Evolutionary conservation across 1,284 basidiomycete species (phyloP).

Genomic region (Ustilago sp.): DNA sequence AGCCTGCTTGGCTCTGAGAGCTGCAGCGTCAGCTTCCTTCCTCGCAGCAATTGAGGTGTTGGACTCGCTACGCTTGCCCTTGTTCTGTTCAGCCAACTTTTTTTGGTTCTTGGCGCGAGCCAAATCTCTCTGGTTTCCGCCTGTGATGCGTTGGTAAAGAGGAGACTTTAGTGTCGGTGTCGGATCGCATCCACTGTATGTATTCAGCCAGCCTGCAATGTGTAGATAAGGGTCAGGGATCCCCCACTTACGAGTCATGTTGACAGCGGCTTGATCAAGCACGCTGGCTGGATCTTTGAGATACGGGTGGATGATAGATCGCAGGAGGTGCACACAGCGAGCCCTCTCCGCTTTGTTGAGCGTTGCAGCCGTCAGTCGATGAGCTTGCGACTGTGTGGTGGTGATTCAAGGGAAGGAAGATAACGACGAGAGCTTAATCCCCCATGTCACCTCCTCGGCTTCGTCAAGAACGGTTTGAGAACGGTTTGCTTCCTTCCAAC

Average conservation of each 20-base stretch:
- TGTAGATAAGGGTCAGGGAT: background rate
- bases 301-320: background rate
- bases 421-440: background rate
- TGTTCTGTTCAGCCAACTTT: conserved; percentile 63
- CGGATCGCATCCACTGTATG: background rate
- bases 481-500: too few species aligned
- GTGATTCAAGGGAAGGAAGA: background rate
- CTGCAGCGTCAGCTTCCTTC: conserved; percentile 64
- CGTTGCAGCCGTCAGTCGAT: background rate
- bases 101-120: conserved; percentile 68
- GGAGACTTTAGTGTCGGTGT: background rate
- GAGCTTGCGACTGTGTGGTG: background rate
- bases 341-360: background rate
- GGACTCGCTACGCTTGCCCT: conserved; percentile 58
- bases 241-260: background rate
- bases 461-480: too few species aligned
- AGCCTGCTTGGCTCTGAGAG: conserved; percentile 63
- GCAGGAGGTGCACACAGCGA: background rate
- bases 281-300: background rate
- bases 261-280: background rate
- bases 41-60: conserved; percentile 57
- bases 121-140: conserved; percentile 68
- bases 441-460: too few species aligned
- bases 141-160: conserved; percentile 15
- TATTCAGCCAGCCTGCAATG: too few species aligned